Conservation (phyloP, 1,284 basidiomycete species). For the Fistulina hepatica region DNA sequence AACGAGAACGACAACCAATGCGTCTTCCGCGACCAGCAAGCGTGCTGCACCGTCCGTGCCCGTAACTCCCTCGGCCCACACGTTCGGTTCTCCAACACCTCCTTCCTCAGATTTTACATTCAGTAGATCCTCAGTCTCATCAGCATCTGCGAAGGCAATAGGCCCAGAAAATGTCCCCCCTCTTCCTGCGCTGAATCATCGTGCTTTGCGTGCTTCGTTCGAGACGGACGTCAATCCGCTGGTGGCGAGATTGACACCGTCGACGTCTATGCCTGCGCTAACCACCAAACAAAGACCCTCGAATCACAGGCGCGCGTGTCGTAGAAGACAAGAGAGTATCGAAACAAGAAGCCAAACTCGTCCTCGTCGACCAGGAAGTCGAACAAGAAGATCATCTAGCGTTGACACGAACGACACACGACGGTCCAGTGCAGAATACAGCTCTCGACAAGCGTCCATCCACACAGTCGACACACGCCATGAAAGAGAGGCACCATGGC, state of each 20-base stretch:
- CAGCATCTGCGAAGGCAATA: no score
- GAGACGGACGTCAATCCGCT: neutral
- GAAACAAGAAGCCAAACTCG: no score
- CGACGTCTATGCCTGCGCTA: neutral
- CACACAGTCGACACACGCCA: neutral
- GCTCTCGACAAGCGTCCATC: neutral
- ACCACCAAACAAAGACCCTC: no score
- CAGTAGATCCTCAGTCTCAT: no score
- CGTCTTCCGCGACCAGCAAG: neutral
- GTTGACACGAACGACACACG: no score
- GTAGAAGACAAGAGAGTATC: neutral
- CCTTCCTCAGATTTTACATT: neutral
- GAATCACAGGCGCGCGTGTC: no score
- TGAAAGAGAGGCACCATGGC: neutral
- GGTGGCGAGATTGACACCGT: neutral
- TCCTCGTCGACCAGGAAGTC: no score
- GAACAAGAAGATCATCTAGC: no score
- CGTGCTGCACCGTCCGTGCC: neutral
- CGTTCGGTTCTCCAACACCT: neutral
- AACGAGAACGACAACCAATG: neutral
- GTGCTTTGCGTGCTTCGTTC: neutral
- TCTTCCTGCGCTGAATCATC: slow-evolving; percentile 1
- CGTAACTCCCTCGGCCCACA: neutral
- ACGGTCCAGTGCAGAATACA: neutral
- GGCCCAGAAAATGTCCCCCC: slow-evolving; percentile 4